phyloP scores from a whole-genome alignment of 352 stramenopile species.

The Globisporangium yorkense region DNA sequence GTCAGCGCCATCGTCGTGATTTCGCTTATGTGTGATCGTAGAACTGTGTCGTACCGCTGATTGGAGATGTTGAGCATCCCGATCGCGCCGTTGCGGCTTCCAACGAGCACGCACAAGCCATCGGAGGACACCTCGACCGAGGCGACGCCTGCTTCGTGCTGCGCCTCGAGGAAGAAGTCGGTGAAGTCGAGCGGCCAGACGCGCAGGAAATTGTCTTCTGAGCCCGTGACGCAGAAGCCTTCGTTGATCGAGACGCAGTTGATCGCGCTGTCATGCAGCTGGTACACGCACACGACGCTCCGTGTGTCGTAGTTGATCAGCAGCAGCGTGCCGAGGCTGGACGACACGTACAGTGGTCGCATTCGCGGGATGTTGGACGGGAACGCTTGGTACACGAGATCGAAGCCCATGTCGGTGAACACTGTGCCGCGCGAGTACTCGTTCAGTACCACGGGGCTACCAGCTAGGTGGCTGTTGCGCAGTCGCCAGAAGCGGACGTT shows the following conservation, averaged over 20 bases:
- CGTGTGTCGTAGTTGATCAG: constrained; percentile 81
- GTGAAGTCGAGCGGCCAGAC: constrained; percentile 91
- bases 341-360: constrained; percentile 73
- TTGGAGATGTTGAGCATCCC: constrained; percentile 81
- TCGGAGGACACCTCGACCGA: constrained; percentile 69
- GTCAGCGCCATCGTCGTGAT: constrained; percentile 36
- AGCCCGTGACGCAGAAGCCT: constrained; percentile 87
- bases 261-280: constrained; percentile 84
- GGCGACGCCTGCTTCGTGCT: constrained; percentile 68
- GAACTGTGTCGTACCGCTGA: constrained; percentile 74
- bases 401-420: constrained; percentile 86
- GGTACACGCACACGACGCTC: constrained; percentile 85
- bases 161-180: constrained; percentile 89
- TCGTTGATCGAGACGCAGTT: constrained; percentile 83
- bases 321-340: constrained; percentile 68
- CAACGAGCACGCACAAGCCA: constrained; percentile 75
- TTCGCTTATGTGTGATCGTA: constrained; percentile 65
- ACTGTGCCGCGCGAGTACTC: constrained; percentile 82
- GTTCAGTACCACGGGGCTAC: constrained; percentile 82
- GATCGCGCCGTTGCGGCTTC: constrained; percentile 66
- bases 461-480: constrained; percentile 54
- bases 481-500: constrained; percentile 92
- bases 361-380: constrained; percentile 46
- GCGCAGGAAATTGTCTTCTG: constrained; percentile 81
- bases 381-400: constrained; percentile 51